A percentile compares a stretch with the other conserved stretches of the same genome.
phyloP scores from a whole-genome alignment of 2,329 filamentous ascomycete genomes.

The Laburnicola sp. region DNA sequence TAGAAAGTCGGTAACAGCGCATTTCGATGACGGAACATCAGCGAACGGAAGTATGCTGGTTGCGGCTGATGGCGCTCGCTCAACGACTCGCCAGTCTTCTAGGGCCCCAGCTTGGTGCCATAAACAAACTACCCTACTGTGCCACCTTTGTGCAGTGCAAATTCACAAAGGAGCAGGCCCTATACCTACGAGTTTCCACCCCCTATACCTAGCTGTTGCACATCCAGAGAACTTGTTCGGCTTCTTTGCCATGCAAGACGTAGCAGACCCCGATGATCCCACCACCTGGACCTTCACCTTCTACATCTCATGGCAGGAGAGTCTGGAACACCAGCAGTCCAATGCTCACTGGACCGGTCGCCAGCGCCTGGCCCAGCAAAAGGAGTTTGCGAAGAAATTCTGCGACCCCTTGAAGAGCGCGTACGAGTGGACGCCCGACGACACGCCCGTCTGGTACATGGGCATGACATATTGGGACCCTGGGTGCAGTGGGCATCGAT shows the following conservation, averaged over 20 bases:
- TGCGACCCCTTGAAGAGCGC: conserved; percentile 52
- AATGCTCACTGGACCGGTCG: conserved; percentile 42
- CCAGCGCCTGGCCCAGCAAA: conserved; percentile 47
- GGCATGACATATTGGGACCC: conserved; percentile 45
- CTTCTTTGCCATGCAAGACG: conserved; percentile 53
- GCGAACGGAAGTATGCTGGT: conserved; percentile 39
- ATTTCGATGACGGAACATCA: conserved; percentile 39
- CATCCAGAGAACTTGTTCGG: conserved; percentile 52
- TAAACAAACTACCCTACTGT: conserved; percentile 49
- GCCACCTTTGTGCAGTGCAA: conserved; percentile 52
- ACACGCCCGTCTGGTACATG: conserved; percentile 38
- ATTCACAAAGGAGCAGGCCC: conserved; percentile 50
- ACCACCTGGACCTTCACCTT: conserved; percentile 53
- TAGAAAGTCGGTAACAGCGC: conserved; percentile 38
- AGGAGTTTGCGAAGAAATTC: conserved; percentile 45
- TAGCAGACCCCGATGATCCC: conserved; percentile 42
- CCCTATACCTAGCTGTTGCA: conserved; percentile 48
- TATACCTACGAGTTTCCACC: conserved; percentile 51
- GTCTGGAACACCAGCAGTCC: conserved; percentile 47
- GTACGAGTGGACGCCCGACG: conserved; percentile 40
- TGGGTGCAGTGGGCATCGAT: conserved; percentile 29
- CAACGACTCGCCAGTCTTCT: conserved; percentile 36
- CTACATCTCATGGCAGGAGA: conserved; percentile 52
- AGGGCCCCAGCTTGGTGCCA: conserved; percentile 27
- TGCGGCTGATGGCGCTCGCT: conserved; percentile 44